Evolutionary conservation across 129 eudicot genomes (phyloP).

Genomic region (Deinandra increscens): DNA sequence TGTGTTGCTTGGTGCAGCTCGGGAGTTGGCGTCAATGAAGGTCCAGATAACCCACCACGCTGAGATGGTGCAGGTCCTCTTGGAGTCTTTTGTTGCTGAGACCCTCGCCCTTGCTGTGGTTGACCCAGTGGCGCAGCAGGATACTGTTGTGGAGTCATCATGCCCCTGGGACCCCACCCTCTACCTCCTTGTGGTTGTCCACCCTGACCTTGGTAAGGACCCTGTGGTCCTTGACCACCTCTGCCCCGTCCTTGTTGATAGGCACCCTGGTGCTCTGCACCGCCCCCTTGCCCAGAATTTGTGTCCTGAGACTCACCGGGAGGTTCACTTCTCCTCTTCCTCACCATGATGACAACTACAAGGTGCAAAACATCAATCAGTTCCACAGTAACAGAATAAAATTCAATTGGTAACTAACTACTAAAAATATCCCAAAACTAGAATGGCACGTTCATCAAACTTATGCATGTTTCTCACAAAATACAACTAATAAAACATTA

Average conservation of each 20-base stretch:
- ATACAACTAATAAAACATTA: background rate
- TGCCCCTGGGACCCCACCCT: slow-evolving; percentile 49
- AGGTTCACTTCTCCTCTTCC: slow-evolving; percentile 70
- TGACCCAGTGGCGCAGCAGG: slow-evolving; percentile 30
- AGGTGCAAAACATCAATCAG: slow-evolving; percentile 16
- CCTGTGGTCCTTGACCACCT: slow-evolving; percentile 42
- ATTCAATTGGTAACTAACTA: background rate
- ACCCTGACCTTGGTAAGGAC: slow-evolving; percentile 29
- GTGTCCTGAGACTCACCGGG: slow-evolving; percentile 50
- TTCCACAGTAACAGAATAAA: background rate
- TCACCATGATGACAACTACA: slow-evolving; percentile 60
- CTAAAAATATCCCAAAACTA: background rate
- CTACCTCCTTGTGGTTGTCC: slow-evolving; percentile 46
- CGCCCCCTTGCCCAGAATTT: slow-evolving; percentile 26
- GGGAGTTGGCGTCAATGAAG: slow-evolving; percentile 66
- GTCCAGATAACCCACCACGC: slow-evolving; percentile 54
- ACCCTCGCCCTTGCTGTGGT: slow-evolving; percentile 41
- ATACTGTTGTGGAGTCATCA: slow-evolving; percentile 46
- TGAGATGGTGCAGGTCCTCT: slow-evolving; percentile 61
- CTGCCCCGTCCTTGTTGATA: slow-evolving; percentile 62
- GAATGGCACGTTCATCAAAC: no score
- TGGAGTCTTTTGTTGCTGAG: slow-evolving; percentile 46
- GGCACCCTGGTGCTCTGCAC: slow-evolving; percentile 43
- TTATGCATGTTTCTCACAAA: background rate
- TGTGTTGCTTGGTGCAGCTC: slow-evolving; percentile 98